Conservation (phyloP, 768 basidiomycete species). For the Suillus bovinus region DNA sequence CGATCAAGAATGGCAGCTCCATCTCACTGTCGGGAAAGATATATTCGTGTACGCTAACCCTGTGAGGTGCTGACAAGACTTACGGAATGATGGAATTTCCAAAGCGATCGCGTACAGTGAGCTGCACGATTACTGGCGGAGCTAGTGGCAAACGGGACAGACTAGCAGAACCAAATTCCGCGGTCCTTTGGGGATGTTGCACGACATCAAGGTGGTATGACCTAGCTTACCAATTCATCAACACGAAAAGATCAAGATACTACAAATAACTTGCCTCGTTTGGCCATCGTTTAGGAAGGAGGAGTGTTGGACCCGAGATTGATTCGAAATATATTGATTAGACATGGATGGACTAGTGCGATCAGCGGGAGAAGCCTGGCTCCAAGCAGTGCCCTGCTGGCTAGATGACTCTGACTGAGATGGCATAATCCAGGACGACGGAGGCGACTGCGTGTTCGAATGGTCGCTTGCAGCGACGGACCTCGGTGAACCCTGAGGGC, state of each 20-base stretch:
- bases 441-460: constrained; percentile 49
- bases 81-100: constrained; percentile 80
- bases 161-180: constrained; percentile 74
- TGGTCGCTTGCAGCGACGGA: constrained; percentile 43
- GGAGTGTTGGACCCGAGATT: constrained; percentile 57
- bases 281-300: constrained; percentile 58
- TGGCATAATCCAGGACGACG: constrained; percentile 43
- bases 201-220: constrained; percentile 82
- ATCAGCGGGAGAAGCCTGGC: constrained; percentile 24
- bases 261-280: constrained; percentile 44
- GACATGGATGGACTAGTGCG: constrained; percentile 36
- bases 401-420: constrained; percentile 33
- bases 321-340: constrained; percentile 37
- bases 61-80: constrained; percentile 38
- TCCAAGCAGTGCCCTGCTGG: constrained; percentile 29
- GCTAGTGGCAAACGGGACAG: constrained; percentile 82
- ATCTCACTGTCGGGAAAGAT: constrained; percentile 57
- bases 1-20: constrained; percentile 86
- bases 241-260: constrained; percentile 14
- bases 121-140: constrained; percentile 80
- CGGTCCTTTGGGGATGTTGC: constrained; percentile 80
- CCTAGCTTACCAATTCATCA: constrained; percentile 36
- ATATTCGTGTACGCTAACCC: constrained; percentile 20
- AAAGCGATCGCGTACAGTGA: constrained; percentile 70
- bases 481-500: constrained; percentile 31